Evolutionary conservation across 2,329 filamentous ascomycete genomes (phyloP), one percentile per base, ranked within the genome.

Genomic region (Paramyrothecium sp.): DNA sequence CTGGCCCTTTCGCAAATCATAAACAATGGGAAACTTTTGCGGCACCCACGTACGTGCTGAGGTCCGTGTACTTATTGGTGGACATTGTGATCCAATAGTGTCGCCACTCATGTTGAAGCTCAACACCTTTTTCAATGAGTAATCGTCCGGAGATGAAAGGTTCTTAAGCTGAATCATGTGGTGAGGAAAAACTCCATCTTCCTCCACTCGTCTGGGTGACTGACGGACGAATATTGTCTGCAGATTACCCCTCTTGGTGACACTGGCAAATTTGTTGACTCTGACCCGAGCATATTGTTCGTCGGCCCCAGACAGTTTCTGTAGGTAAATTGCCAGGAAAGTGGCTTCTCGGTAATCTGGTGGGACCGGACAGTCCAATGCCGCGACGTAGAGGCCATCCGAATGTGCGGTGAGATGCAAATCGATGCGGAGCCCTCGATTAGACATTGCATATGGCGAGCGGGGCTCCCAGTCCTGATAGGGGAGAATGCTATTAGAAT

Each of bases 401-500:
- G 51, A 54, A 19, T 23, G 58, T 3, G 56, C 58, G 3, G 60
- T 62, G 5, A 70, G 59, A 23, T 59, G 62, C 8, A 69, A 56
- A 19, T 68, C 59, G 5, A 69, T 65, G 10, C 60, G 63, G 3
- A 70, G 60, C 1, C 66, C 68, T 11, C 67, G 62, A 30, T 69
- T 69, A 3, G 67, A 62, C 55, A 69, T 63, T 19, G 58, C 47
- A 34, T 67, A 69, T 0, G 67, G 63, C 1, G 59, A 55, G 13
- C 64, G 62, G 7, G 66, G 65, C 56, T 70, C 67, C 63, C 64
- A 69, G 53, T 72, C 70, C 50, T 68, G 59, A 56, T 69, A 73
- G 11, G 65, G 66, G 10, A 71, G 56, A 2, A 69, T 69, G 19
- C 70, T 62, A 12, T 69, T 69, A 1, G 73, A 73, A 57, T 73